Evolutionary conservation across 1,284 basidiomycete species (phyloP).

Genomic region (Ustilago nuda): DNA sequence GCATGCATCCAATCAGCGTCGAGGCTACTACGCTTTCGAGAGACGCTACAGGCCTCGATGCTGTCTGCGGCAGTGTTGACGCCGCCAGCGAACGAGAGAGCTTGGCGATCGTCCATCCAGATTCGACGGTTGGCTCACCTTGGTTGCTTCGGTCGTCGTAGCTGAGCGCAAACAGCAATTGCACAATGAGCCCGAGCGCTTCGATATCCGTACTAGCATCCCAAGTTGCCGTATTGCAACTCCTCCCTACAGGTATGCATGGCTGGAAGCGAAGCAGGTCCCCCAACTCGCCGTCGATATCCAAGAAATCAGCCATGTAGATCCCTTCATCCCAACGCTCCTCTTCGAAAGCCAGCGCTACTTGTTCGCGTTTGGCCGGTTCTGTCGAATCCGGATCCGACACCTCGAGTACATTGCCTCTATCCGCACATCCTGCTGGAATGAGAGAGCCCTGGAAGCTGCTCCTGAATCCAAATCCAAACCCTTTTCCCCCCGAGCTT

Average conservation of each 20-base stretch:
- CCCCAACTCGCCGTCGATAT: slow-evolving; percentile 37
- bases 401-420: slow-evolving; percentile 38
- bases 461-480: slow-evolving; percentile 22
- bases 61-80: not conserved
- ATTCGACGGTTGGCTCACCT: slow-evolving; percentile 49
- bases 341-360: slow-evolving; percentile 31
- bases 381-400: slow-evolving; percentile 21
- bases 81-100: slow-evolving; percentile 32
- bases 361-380: slow-evolving; percentile 13
- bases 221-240: not conserved
- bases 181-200: slow-evolving; percentile 15
- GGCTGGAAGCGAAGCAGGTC: slow-evolving; percentile 21
- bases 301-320: slow-evolving; percentile 50
- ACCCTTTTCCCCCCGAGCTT: not conserved
- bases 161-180: slow-evolving; percentile 41
- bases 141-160: slow-evolving; percentile 48
- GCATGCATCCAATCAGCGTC: slow-evolving; percentile 25
- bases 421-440: slow-evolving; percentile 25
- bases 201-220: slow-evolving; percentile 19
- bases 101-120: slow-evolving; percentile 49
- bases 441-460: slow-evolving; percentile 21
- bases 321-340: slow-evolving; percentile 45
- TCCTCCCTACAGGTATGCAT: not conserved
- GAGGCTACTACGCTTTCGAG: slow-evolving; percentile 9
- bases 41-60: not conserved